Percentiles rank a stretch among this genome's conserved stretches.
Evolutionary conservation across 495 filamentous ascomycete species (phyloP).

Genomic region (Tuber calosporum): DNA sequence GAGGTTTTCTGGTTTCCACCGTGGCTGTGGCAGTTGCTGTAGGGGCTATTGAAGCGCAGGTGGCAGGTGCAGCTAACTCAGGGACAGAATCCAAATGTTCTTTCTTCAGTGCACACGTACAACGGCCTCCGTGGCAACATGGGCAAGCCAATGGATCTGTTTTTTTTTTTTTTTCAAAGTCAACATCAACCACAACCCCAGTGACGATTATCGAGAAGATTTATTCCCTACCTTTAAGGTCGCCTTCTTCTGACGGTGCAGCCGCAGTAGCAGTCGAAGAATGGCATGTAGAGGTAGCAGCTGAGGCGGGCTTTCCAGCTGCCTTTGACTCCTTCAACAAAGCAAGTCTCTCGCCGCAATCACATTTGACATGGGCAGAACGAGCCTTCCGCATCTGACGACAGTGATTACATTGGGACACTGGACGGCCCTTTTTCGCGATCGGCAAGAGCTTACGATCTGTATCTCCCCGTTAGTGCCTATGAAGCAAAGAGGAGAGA

Average conservation of each 20-base stretch:
- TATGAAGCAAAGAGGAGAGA: slow-evolving; percentile 38
- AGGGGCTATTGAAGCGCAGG: slow-evolving; percentile 43
- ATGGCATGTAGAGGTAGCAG: slow-evolving; percentile 34
- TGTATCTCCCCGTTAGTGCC: slow-evolving; percentile 43
- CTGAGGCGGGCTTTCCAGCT: slow-evolving; percentile 32
- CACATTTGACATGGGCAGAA: slow-evolving; percentile 90
- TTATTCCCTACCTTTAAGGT: slow-evolving; percentile 54
- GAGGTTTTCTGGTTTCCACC: slow-evolving; percentile 56
- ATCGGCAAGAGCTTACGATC: slow-evolving; percentile 91
- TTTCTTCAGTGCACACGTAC: slow-evolving; percentile 87
- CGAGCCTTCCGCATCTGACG: slow-evolving; percentile 95
- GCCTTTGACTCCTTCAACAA: slow-evolving; percentile 38
- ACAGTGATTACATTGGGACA: slow-evolving; percentile 97
- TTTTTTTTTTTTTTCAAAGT: not conserved
- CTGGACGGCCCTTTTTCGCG: slow-evolving; percentile 96
- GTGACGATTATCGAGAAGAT: slow-evolving; percentile 28
- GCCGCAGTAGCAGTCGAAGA: slow-evolving; percentile 11
- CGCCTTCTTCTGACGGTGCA: slow-evolving; percentile 43
- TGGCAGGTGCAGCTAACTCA: slow-evolving; percentile 49
- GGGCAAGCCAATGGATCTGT: slow-evolving; percentile 51
- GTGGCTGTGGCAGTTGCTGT: slow-evolving; percentile 42
- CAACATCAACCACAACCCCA: not conserved
- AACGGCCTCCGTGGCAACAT: slow-evolving; percentile 86
- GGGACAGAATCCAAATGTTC: slow-evolving; percentile 73
- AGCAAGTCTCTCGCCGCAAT: slow-evolving; percentile 79